Percentiles rank a stretch among this genome's conserved stretches.
These are phyloP conservation scores for Xylaria nigripes DNA, from an alignment of 495 filamentous ascomycete genomes.

Conservation along the genomic window DNA sequence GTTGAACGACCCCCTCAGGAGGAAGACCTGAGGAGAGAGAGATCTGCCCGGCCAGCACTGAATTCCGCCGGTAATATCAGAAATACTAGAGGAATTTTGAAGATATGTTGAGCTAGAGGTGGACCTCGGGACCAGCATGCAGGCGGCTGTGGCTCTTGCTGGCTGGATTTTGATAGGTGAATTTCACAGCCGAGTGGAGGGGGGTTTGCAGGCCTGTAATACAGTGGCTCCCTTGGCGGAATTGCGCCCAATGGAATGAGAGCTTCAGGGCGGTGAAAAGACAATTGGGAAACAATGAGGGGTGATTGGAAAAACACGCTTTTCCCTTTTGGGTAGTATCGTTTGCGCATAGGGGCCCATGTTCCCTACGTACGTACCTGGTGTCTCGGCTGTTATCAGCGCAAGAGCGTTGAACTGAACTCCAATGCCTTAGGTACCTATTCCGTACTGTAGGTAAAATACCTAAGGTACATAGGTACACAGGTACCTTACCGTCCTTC, in stretches of 20 bases:
- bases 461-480: too few relatives aligned
- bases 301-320: not conserved
- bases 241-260: not conserved
- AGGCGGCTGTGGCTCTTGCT: conserved; percentile 2
- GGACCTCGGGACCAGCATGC: not conserved
- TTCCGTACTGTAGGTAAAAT: too few relatives aligned
- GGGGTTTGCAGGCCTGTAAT: conserved; percentile 3
- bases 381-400: not conserved
- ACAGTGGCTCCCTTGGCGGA: conserved; percentile 1
- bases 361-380: not conserved
- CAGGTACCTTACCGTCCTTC: too few relatives aligned
- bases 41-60: not conserved
- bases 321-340: not conserved
- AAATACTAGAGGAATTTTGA: conserved; percentile 4
- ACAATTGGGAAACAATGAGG: not conserved
- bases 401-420: not conserved
- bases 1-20: not conserved
- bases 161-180: not conserved
- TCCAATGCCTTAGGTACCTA: too few relatives aligned
- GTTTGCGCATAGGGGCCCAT: not conserved
- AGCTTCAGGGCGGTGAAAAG: conserved; percentile 4
- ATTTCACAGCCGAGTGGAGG: not conserved
- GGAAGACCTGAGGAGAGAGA: not conserved
- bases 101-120: conserved; percentile 9
- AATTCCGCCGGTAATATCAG: not conserved